Conservation (phyloP, 768 basidiomycete species). For the Tephrocybe sp. region DNA sequence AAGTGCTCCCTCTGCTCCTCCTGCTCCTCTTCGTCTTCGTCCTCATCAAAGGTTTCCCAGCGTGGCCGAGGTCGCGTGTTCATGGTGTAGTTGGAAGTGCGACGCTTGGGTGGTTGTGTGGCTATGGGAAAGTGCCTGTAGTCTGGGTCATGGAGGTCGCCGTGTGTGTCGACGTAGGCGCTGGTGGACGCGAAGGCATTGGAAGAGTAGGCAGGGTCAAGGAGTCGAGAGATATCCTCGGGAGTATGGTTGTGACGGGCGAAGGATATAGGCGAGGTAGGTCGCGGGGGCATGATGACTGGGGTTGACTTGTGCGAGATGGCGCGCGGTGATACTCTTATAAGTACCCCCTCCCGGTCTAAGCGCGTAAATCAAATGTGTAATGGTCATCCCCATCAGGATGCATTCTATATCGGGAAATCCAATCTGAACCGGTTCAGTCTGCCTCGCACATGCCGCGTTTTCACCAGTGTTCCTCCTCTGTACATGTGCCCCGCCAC, state of each 20-base stretch:
- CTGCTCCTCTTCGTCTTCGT: too few species aligned
- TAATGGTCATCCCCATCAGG: too few species aligned
- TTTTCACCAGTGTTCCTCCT: conserved; percentile 7
- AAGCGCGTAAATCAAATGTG: conserved; percentile 4
- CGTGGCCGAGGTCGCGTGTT: conserved; percentile 25
- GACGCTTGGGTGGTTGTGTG: conserved; percentile 19
- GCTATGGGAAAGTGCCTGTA: conserved; percentile 65
- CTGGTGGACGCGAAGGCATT: conserved; percentile 22
- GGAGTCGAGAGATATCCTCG: conserved; percentile 65
- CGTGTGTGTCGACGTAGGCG: conserved; percentile 61
- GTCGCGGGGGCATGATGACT: conserved; percentile 12
- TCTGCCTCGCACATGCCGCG: conserved; percentile 16
- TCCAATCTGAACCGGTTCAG: conserved; percentile 10
- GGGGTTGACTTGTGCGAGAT: not conserved
- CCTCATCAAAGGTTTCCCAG: conserved; percentile 32
- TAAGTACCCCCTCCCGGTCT: conserved; percentile 13
- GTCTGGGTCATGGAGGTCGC: conserved; percentile 68
- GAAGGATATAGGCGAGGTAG: conserved; percentile 14
- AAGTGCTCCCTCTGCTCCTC: too few species aligned
- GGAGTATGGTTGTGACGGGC: conserved; percentile 24
- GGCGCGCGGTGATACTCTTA: not conserved
- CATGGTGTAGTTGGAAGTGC: conserved; percentile 7
- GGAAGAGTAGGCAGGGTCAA: conserved; percentile 62
- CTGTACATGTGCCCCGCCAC: not conserved
- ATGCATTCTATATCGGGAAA: not conserved